A percentile compares a stretch with the other conserved stretches of the same genome.
Evolutionary conservation across 148 eudicot species (phyloP).

Genomic region (Diospyros lotus): DNA sequence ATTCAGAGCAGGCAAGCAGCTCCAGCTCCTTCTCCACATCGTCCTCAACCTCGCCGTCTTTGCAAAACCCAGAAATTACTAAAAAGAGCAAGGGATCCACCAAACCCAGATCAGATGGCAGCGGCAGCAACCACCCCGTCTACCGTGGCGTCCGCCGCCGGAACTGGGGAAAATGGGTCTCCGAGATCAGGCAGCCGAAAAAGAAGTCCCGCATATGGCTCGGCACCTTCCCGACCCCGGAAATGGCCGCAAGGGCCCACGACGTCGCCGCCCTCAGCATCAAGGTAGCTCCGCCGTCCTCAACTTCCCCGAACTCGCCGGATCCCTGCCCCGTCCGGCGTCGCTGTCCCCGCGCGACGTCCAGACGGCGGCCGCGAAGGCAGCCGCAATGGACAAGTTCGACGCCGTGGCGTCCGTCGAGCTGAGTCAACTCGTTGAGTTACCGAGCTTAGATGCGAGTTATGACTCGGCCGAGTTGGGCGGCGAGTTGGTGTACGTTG

Average conservation of each 20-base stretch:
- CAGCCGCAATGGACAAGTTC: constrained; percentile 55
- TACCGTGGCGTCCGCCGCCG: constrained; percentile 83
- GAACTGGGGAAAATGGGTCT: constrained; percentile 93
- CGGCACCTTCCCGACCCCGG: constrained; percentile 78
- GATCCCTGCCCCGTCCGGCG: constrained; percentile 51
- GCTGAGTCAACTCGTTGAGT: constrained; percentile 51
- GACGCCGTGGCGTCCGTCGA: constrained; percentile 44
- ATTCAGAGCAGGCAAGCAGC: constrained; percentile 13
- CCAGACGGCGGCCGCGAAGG: constrained; percentile 73
- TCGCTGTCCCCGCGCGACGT: constrained; percentile 57
- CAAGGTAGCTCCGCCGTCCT: constrained; percentile 28
- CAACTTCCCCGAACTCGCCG: constrained; percentile 43
- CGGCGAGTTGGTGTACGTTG: constrained; percentile 40
- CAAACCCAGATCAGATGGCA: constrained; percentile 21
- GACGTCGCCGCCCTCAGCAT: constrained; percentile 81
- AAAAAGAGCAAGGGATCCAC: constrained; percentile 8
- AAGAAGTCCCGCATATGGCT: constrained; percentile 91
- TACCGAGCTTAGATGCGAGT: constrained; percentile 53
- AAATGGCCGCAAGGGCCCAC: constrained; percentile 93
- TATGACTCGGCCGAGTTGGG: constrained; percentile 32
- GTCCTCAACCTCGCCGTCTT: not conserved
- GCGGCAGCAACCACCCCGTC: constrained; percentile 45
- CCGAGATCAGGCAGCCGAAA: constrained; percentile 76
- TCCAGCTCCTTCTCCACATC: constrained; percentile 14
- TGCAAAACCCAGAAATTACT: constrained; percentile 2